Evolutionary conservation across 2,329 filamentous ascomycete genomes (phyloP), one percentile per base, ranked within the genome.

Genomic region (Diplodia intermedia): DNA sequence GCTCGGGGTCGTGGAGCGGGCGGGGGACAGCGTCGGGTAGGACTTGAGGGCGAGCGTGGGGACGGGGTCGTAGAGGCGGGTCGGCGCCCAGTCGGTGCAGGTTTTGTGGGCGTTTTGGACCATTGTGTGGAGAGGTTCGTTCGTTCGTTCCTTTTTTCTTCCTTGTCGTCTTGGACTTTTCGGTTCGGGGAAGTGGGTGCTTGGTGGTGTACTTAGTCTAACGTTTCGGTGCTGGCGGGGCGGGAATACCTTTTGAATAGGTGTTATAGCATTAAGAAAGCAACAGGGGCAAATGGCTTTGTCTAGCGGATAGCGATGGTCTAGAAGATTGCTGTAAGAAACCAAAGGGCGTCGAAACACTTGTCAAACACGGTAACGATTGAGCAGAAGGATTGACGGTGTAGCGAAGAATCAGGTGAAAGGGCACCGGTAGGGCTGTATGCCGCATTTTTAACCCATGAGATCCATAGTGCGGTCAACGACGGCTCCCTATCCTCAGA

Each of bases 51-150:
- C 12, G 60, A 63, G n/a, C 11, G 43, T 6, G 18, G 43, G 31
- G 31, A n/a, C 1, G 2, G 60, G 60, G 47, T 52, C 36, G 60
- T 63, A 63, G 43, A 63, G 60, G 18, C 60, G 60, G 12, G 47
- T 50, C 7, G 60, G 6, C 14, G 60, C 38, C 60, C 60, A 63
- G 18, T 63, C 60, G 43, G 47, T 52, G 60, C 60, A 63, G 43
- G 60, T 63, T 26, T 52, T 52, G 60, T 63, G 60, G 60, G 29
- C 29, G 47, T 63, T 31, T 3, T 38, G 60, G 29, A 18, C 15
- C 57, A 62, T 62, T 9, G 14, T 49, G 55, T 29, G 47, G 3
- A 26, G 26, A 26, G 26, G 26, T 4, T 26, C 26, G 26, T 26
- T n/a, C 11, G n/a, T 26, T 26, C 18, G 4, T 9, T 38, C 18